These are phyloP conservation scores for Sesbania bispinosa DNA, from an alignment of 306 rosid species.

Conservation along the genomic window DNA sequence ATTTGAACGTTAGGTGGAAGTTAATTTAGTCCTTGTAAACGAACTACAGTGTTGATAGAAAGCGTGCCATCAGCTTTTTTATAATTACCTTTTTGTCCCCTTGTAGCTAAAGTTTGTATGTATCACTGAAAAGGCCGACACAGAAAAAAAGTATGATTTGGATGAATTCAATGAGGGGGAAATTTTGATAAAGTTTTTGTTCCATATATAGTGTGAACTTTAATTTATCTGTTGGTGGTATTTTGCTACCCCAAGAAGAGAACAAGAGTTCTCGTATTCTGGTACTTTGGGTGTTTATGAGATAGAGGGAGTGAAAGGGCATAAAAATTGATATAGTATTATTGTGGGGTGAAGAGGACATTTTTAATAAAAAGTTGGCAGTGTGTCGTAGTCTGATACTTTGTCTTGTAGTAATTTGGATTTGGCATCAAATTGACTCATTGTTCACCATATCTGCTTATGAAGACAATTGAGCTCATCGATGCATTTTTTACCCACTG, in stretches of 20 bases:
- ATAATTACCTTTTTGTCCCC: slow-evolving; percentile 22
- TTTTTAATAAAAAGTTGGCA: slow-evolving; percentile 31
- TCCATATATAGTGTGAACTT: slow-evolving; percentile 19
- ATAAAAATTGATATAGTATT: slow-evolving; percentile 50
- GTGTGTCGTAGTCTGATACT: slow-evolving; percentile 26
- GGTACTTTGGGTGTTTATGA: slow-evolving; percentile 29
- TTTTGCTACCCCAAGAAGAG: not conserved
- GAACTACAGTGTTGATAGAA: slow-evolving; percentile 19
- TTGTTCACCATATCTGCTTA: slow-evolving; percentile 6
- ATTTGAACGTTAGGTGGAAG: slow-evolving; percentile 34
- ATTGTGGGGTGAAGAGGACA: slow-evolving; percentile 50
- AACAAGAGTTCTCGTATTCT: slow-evolving; percentile 36
- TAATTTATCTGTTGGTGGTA: slow-evolving; percentile 1
- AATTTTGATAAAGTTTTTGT: slow-evolving; percentile 12
- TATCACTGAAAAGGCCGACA: slow-evolving; percentile 3
- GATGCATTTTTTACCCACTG: slow-evolving; percentile 23
- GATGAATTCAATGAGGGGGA: not conserved
- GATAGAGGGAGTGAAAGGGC: slow-evolving; percentile 24
- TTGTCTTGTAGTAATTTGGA: slow-evolving; percentile 61
- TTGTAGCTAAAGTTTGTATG: not conserved
- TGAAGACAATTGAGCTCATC: slow-evolving; percentile 38
- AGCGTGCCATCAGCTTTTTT: not conserved
- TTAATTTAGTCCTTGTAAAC: slow-evolving; percentile 34
- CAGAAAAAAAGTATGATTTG: not conserved
- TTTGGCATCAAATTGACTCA: slow-evolving; percentile 48